Base-by-base conservation (phyloP, 1,139 yeast species). In the Saccharomyces hybrid region DNA sequence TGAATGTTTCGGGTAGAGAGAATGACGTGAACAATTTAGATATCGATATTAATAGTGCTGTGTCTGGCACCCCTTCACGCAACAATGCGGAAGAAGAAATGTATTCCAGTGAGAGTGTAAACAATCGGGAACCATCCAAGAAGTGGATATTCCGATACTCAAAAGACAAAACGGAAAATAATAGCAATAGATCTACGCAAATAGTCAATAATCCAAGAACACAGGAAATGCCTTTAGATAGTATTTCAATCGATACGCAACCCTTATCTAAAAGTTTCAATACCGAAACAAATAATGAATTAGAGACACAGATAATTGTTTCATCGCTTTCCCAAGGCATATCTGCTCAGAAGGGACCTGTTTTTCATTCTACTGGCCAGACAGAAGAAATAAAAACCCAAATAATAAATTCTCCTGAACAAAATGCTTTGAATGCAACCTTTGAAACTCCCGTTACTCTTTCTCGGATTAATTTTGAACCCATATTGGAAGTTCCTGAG, bases 401-500 rank as follows among this genome's bases (percentile, higher is more conserved):
- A 29, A 29, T 57, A 14, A 51, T 54, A 13, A 48, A 55, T n/a
- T 57, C 59, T 5, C 59, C 58, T 8, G 57, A 55, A 16, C 54
- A 51, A n/a, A 31, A 31, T 27, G 13, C 51, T 26, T 31, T 46
- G 23, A 32, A 34, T 14, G 49, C 51, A 34, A 44, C 46, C 8
- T 44, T 52, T 23, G 55, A 53, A 26, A 55, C 56, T 20, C 55
- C 55, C 23, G 44, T 28, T 16, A 50, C 49, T 41, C 29, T 53
- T 11, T 38, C 50, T 23, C 52, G 38, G 26, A 26, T 46, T 20
- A 46, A 27, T 11, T 14, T 27, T 32, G 59, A 58, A 41, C 50
- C 57, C 14, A 49, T 53, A 6, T 23, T 56, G 25, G 61, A 64
- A 49, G 61, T 61, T 11, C 64, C 63, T 5, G 56, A 56, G 48